A percentile compares a stretch with the other conserved stretches of the same genome.
Evolutionary conservation across 1,284 basidiomycete genomes (phyloP).

Genomic region (Rugosomyces carneus): DNA sequence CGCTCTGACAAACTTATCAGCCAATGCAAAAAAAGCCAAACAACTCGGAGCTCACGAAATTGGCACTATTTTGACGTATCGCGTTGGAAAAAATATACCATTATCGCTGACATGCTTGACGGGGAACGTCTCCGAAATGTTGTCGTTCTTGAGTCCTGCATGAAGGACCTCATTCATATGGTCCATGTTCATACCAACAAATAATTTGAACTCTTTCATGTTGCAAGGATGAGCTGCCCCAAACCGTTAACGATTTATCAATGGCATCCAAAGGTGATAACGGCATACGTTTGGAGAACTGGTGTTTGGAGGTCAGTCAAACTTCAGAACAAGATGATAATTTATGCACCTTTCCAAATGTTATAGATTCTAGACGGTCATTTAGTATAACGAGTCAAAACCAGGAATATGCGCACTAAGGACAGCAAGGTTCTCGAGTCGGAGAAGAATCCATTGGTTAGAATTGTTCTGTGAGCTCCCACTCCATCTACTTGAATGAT

Average conservation of each 20-base stretch:
- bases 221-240: conserved; percentile 61
- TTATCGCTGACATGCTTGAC: conserved; percentile 48
- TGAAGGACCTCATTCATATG: conserved; percentile 61
- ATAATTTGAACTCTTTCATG: conserved; percentile 74
- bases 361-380: conserved; percentile 50
- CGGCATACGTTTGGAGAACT: conserved; percentile 19
- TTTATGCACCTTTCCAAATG: conserved; percentile 67
- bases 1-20: conserved; percentile 35
- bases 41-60: conserved; percentile 48
- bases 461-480: conserved; percentile 50
- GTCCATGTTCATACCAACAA: conserved; percentile 56
- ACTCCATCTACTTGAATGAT: conserved; percentile 69
- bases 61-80: conserved; percentile 68
- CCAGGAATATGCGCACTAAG: conserved; percentile 46
- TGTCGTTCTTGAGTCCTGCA: conserved; percentile 58
- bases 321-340: conserved; percentile 1
- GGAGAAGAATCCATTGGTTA: conserved; percentile 68
- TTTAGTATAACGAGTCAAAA: conserved; percentile 4
- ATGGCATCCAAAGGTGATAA: background rate
- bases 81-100: conserved; percentile 55
- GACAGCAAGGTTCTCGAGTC: conserved; percentile 48
- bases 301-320: conserved; percentile 1
- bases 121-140: conserved; percentile 54
- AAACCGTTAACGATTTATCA: conserved; percentile 1
- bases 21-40: conserved; percentile 2